Evolutionary conservation across 2,329 filamentous ascomycete genomes (phyloP).

Genomic region (Talaromyces marneffei): DNA sequence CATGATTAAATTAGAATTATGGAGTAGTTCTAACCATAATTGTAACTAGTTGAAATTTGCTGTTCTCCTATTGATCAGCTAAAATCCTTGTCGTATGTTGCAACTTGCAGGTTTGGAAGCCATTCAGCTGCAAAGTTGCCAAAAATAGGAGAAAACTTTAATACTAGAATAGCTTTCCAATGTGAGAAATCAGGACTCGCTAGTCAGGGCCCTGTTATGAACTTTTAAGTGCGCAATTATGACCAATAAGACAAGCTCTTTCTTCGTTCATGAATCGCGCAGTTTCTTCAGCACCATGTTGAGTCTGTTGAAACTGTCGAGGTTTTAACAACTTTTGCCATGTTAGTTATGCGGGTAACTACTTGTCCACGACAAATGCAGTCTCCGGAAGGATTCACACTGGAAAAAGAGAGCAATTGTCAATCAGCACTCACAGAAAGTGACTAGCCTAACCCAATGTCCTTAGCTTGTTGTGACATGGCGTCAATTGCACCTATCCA

Average conservation of each 20-base stretch:
- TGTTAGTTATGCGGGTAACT: too few relatives aligned
- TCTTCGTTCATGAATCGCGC: neutral
- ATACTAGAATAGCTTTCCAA: neutral
- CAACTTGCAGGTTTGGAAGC: neutral
- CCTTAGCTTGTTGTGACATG: neutral
- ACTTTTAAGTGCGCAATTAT: neutral
- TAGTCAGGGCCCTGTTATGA: neutral
- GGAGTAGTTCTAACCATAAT: neutral
- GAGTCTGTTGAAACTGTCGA: too few relatives aligned
- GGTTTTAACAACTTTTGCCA: too few relatives aligned
- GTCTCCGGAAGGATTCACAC: neutral
- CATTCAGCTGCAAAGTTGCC: neutral
- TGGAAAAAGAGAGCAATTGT: neutral
- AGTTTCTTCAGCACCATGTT: neutral
- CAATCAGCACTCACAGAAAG: neutral
- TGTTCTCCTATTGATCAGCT: neutral
- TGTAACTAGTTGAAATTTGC: neutral
- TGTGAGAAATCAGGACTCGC: neutral
- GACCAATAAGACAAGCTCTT: neutral
- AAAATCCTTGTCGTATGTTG: neutral
- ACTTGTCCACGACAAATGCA: neutral
- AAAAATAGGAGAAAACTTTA: neutral
- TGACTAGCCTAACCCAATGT: neutral
- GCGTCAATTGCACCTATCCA: neutral
- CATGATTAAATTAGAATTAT: neutral